Conservation (phyloP, 2,329 filamentous ascomycete species). For the Raffaelea ambrosiae region DNA sequence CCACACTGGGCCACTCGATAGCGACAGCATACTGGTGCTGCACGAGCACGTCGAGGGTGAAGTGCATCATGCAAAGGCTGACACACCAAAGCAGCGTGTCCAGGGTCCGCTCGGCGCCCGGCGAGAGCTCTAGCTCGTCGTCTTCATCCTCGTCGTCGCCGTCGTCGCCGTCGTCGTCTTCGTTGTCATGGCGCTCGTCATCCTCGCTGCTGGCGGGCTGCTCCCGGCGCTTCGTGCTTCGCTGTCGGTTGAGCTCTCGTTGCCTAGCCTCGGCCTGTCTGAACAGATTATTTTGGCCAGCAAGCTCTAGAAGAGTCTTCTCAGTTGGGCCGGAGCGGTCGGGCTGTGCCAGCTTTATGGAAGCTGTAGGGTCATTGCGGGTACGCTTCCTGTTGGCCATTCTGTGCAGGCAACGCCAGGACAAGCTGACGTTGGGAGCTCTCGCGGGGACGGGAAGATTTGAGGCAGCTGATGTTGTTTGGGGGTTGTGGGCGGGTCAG, state of each 20-base stretch:
- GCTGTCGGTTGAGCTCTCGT: constrained; percentile 22
- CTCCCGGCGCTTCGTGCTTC: constrained; percentile 13
- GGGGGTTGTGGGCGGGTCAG: too few relatives aligned
- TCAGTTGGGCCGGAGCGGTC: constrained; percentile 54
- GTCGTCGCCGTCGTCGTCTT: constrained; percentile 23
- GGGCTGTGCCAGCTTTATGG: constrained; percentile 59
- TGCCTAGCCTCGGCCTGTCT: constrained; percentile 34
- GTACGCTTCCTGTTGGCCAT: constrained; percentile 3
- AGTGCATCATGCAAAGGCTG: constrained; percentile 62
- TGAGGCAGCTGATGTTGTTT: too few relatives aligned
- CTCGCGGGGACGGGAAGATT: not conserved
- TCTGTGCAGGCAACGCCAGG: too few relatives aligned
- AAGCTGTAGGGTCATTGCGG: constrained; percentile 26
- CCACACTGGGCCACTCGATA: constrained; percentile 50
- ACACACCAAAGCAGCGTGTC: constrained; percentile 51
- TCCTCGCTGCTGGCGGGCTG: constrained; percentile 13
- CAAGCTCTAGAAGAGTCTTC: constrained; percentile 66
- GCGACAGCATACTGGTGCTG: constrained; percentile 69
- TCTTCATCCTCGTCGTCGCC: constrained; percentile 21
- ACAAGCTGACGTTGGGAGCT: too few relatives aligned
- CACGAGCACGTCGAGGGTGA: constrained; percentile 71
- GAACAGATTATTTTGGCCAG: constrained; percentile 54
- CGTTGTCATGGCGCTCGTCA: constrained; percentile 17
- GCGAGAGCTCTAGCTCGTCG: constrained; percentile 26
- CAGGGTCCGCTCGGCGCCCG: constrained; percentile 40